phyloP scores from a whole-genome alignment of 2,329 filamentous ascomycete genomes.

The Pseudopyricularia javanii region DNA sequence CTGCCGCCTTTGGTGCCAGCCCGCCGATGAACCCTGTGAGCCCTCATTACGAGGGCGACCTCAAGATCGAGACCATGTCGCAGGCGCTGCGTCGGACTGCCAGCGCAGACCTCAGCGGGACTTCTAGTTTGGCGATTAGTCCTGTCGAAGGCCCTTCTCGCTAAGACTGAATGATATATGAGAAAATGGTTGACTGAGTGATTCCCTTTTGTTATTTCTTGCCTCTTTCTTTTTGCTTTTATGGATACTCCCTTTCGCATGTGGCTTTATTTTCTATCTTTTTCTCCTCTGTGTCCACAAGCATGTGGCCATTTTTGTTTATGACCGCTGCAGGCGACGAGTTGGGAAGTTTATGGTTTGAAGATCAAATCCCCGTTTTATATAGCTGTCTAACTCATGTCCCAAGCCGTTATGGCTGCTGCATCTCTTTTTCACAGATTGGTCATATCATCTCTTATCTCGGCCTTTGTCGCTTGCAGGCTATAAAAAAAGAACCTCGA shows the following conservation, averaged over 20 bases:
- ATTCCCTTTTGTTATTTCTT: not conserved
- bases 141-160: constrained; percentile 33
- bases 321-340: not conserved
- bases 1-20: constrained; percentile 23
- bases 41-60: constrained; percentile 35
- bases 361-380: not conserved
- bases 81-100: constrained; percentile 78
- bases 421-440: not conserved
- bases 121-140: constrained; percentile 44
- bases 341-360: not conserved
- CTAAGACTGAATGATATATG: not conserved
- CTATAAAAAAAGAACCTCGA: too few species aligned
- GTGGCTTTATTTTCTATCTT: not conserved
- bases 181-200: not conserved
- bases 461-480: not conserved
- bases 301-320: not conserved
- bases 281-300: constrained; percentile 1
- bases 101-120: constrained; percentile 60
- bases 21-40: constrained; percentile 29
- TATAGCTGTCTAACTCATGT: not conserved
- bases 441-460: not conserved
- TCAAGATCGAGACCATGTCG: constrained; percentile 88
- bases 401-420: not conserved
- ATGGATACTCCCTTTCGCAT: not conserved
- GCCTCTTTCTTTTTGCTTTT: constrained; percentile 1